Conservation (phyloP, 805 yeast species). For the Candida schatavii region DNA sequence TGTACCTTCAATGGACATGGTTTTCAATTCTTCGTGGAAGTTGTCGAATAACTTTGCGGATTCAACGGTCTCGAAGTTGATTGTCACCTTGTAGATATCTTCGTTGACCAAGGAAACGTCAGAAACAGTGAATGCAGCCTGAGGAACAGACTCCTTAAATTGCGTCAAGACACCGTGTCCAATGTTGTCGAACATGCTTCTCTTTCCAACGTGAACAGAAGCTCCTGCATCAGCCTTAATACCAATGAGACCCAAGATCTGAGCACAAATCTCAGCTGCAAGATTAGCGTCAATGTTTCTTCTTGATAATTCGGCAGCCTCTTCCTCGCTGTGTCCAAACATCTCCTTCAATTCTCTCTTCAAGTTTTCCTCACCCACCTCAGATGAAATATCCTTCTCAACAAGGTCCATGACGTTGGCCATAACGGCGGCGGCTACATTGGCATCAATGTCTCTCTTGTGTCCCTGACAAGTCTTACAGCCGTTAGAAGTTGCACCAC, state of each 20-base stretch:
- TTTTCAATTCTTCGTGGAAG: slow-evolving; percentile 14
- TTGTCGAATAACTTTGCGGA: slow-evolving; percentile 14
- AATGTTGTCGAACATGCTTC: slow-evolving; percentile 6
- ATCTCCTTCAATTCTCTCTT: slow-evolving; percentile 3
- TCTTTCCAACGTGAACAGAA: slow-evolving; percentile 7
- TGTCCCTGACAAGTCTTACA: slow-evolving; percentile 1
- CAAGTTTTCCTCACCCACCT: slow-evolving; percentile 1
- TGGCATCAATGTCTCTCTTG: slow-evolving; percentile 11
- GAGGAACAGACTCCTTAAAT: slow-evolving; percentile 13
- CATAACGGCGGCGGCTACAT: slow-evolving; percentile 8
- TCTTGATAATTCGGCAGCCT: slow-evolving; percentile 6
- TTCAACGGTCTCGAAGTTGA: slow-evolving; percentile 22
- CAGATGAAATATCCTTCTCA: slow-evolving; percentile 7
- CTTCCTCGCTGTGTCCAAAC: neutral
- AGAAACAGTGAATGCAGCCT: slow-evolving; percentile 24
- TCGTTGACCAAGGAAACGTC: slow-evolving; percentile 19
- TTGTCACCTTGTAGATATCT: slow-evolving; percentile 17
- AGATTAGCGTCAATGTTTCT: slow-evolving; percentile 10
- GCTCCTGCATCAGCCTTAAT: slow-evolving; percentile 9
- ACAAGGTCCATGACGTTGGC: slow-evolving; percentile 10
- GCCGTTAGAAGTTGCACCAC: neutral
- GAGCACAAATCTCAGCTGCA: slow-evolving; percentile 9
- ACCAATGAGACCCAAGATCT: slow-evolving; percentile 10
- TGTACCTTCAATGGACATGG: slow-evolving; percentile 19
- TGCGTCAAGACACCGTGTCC: slow-evolving; percentile 9